Conservation (phyloP, 148 eudicot species). For the Diospyros kaki region DNA sequence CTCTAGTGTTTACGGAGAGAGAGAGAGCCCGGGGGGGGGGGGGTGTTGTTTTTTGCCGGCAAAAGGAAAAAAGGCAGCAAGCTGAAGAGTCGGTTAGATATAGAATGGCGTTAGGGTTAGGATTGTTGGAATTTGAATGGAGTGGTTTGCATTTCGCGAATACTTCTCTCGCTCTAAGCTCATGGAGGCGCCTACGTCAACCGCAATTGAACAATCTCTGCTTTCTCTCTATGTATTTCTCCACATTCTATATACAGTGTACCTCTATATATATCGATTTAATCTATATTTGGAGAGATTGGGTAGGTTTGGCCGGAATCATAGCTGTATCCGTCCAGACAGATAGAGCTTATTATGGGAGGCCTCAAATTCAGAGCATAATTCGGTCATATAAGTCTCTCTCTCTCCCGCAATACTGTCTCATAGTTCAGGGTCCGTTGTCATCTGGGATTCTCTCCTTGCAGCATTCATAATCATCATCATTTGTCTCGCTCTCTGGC, state of each 20-base stretch:
- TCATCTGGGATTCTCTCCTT: constrained; percentile 19
- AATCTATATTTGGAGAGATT: neutral
- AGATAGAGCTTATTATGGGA: neutral
- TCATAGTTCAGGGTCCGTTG: constrained; percentile 13
- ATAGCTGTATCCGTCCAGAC: neutral
- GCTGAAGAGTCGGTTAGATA: too few relatives aligned
- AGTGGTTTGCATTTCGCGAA: constrained; percentile 28
- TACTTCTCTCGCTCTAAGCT: constrained; percentile 6
- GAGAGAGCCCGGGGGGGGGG: too few relatives aligned
- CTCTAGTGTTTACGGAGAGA: too few relatives aligned
- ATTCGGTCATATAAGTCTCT: constrained; percentile 14
- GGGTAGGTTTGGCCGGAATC: neutral
- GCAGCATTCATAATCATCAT: neutral
- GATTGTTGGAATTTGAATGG: constrained; percentile 7
- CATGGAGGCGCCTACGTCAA: neutral
- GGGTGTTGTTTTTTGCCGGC: too few relatives aligned
- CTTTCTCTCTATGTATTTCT: neutral
- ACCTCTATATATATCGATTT: neutral
- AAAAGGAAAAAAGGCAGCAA: too few relatives aligned
- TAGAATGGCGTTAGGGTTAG: neutral
- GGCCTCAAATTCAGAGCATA: constrained; percentile 11
- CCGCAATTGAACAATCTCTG: neutral
- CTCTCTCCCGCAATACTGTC: constrained; percentile 4
- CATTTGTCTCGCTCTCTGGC: neutral
- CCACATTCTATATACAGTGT: neutral